A percentile compares a stretch with the other conserved stretches of the same genome.
phyloP scores from a whole-genome alignment of 2,329 filamentous ascomycete genomes.

The Rhytidhysteron rufulum region DNA sequence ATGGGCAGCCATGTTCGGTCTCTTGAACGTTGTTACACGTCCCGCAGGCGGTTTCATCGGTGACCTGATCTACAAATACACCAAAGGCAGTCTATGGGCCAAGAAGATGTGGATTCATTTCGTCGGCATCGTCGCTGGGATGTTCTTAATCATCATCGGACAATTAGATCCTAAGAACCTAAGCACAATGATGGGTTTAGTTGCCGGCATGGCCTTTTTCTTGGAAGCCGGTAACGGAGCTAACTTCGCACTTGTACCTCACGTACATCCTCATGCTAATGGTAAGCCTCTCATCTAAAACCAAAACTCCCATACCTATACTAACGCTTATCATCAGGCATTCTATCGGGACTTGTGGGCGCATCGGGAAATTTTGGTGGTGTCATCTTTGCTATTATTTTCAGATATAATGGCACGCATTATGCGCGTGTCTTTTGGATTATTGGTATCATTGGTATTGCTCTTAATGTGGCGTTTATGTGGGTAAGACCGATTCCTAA shows the following conservation, averaged over 20 bases:
- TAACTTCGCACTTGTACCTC: conserved; percentile 82
- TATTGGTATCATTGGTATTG: conserved; percentile 72
- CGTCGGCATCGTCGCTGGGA: conserved; percentile 54
- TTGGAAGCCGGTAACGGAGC: conserved; percentile 81
- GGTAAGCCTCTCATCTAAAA: conserved; percentile 61
- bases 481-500: conserved; percentile 61
- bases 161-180: conserved; percentile 59
- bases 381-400: conserved; percentile 78
- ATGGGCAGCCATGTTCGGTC: conserved; percentile 71
- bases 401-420: conserved; percentile 66
- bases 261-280: conserved; percentile 80
- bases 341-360: conserved; percentile 73
- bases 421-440: conserved; percentile 76
- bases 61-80: conserved; percentile 53
- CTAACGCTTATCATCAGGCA: conserved; percentile 36
- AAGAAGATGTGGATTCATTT: conserved; percentile 62
- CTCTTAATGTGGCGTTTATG: conserved; percentile 60
- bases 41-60: conserved; percentile 62
- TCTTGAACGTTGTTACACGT: conserved; percentile 66
- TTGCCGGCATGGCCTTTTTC: conserved; percentile 76
- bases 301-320: conserved; percentile 22
- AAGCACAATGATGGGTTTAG: conserved; percentile 68
- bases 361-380: conserved; percentile 81
- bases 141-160: conserved; percentile 61
- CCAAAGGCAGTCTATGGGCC: conserved; percentile 51